phyloP scores from a whole-genome alignment of 2,329 filamentous ascomycete species.

The Alternaria sp. region DNA sequence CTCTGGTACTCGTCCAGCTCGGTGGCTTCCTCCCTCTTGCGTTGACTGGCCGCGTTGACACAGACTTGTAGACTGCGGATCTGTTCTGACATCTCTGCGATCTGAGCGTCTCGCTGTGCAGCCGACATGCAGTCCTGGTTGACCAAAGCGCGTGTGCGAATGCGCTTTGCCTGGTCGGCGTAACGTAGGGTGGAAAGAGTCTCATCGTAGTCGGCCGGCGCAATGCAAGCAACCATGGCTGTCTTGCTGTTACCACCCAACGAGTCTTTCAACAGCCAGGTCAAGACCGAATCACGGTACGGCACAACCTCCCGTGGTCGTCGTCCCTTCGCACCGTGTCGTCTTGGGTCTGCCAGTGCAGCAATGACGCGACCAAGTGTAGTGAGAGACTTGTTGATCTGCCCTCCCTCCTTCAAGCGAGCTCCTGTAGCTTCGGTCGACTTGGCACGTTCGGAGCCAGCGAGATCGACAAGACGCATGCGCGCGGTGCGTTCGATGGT shows the following conservation, averaged over 20 bases:
- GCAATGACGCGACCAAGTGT: slow-evolving; percentile 96
- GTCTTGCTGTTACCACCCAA: slow-evolving; percentile 97
- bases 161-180: slow-evolving; percentile 96
- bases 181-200: slow-evolving; percentile 95
- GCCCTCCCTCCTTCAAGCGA: slow-evolving; percentile 89
- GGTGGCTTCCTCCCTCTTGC: slow-evolving; percentile 82
- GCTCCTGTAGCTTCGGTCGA: slow-evolving; percentile 93
- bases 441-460: slow-evolving; percentile 93
- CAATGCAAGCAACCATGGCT: slow-evolving; percentile 98
- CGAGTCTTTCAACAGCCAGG: slow-evolving; percentile 92
- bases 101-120: slow-evolving; percentile 92
- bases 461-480: slow-evolving; percentile 93
- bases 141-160: slow-evolving; percentile 90
- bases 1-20: slow-evolving; percentile 93
- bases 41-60: slow-evolving; percentile 63
- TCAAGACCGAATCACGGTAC: slow-evolving; percentile 85
- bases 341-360: slow-evolving; percentile 76
- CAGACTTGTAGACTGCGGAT: slow-evolving; percentile 85
- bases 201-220: slow-evolving; percentile 95
- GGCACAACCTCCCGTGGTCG: slow-evolving; percentile 74
- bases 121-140: slow-evolving; percentile 95
- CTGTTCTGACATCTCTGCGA: slow-evolving; percentile 92
- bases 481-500: slow-evolving; percentile 93
- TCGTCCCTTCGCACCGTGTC: slow-evolving; percentile 47
- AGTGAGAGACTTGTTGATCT: slow-evolving; percentile 98